These are phyloP conservation scores for Coemansia sp. DNA, from an alignment of 192 early-diverging fungal genomes.

Conservation along the genomic window DNA sequence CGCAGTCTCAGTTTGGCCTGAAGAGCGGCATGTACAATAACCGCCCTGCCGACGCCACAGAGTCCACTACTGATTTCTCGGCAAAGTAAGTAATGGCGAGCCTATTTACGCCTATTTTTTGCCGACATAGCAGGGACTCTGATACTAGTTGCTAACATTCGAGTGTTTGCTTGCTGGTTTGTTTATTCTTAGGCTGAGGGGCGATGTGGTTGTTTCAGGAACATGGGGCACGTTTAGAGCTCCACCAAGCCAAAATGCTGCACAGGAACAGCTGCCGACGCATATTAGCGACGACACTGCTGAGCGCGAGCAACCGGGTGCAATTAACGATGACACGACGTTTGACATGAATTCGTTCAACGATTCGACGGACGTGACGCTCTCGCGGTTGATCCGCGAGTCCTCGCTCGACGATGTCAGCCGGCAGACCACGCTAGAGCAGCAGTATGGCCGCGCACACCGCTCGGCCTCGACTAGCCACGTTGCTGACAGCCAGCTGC, in stretches of 20 bases:
- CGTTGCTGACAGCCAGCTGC: not conserved
- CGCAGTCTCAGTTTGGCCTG: constrained; percentile 37
- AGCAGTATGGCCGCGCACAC: constrained; percentile 3
- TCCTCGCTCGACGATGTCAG: constrained; percentile 17
- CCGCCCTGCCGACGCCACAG: not conserved
- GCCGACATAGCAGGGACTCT: not conserved
- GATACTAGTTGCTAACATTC: not conserved
- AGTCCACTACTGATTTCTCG: constrained; percentile 28
- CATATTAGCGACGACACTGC: not conserved
- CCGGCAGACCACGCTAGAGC: not conserved
- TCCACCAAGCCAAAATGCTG: not conserved
- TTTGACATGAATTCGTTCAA: constrained; percentile 32
- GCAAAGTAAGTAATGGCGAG: constrained; percentile 23
- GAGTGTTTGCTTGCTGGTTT: too few species aligned
- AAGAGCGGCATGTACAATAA: constrained; percentile 43
- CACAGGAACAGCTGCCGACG: not conserved
- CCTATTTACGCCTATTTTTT: not conserved
- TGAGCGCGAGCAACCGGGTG: not conserved
- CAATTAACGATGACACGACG: constrained; percentile 17
- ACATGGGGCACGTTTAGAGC: constrained; percentile 28
- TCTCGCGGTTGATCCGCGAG: constrained; percentile 23
- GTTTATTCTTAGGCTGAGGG: constrained; percentile 28
- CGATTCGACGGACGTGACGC: constrained; percentile 16
- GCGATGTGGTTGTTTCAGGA: constrained; percentile 32
- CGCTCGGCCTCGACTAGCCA: not conserved